A percentile compares a stretch with the other conserved stretches of the same genome.
phyloP scores from a whole-genome alignment of 2,329 filamentous ascomycete species.

The Colletotrichum chrysophilum region DNA sequence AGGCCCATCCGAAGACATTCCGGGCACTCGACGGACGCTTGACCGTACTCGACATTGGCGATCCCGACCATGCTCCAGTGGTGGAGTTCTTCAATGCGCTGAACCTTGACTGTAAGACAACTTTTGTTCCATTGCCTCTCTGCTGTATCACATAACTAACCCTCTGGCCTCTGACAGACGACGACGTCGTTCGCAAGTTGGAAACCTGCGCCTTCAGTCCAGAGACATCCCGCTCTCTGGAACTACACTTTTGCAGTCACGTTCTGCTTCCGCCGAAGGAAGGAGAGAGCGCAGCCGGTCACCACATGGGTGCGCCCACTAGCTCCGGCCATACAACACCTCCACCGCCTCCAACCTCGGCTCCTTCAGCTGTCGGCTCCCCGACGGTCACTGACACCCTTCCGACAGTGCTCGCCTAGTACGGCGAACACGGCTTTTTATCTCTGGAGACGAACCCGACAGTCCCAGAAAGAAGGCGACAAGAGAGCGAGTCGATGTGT shows the following conservation, averaged over 20 bases:
- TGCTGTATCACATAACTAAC: not conserved
- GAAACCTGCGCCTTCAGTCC: conserved; percentile 23
- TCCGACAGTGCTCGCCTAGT: not conserved
- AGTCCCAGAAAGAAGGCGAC: not conserved
- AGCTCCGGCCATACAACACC: conserved; percentile 19
- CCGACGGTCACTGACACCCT: not conserved
- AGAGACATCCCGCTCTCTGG: conserved; percentile 51
- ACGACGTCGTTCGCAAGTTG: conserved; percentile 33
- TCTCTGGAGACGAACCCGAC: not conserved
- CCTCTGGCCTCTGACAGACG: conserved; percentile 4
- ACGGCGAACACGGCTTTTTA: not conserved
- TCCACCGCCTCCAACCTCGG: not conserved
- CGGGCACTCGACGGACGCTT: conserved; percentile 54
- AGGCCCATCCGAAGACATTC: conserved; percentile 60
- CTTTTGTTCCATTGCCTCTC: not conserved
- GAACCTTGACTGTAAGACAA: conserved; percentile 59
- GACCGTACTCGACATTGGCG: conserved; percentile 47
- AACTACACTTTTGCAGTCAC: conserved; percentile 55
- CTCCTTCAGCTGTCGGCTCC: not conserved
- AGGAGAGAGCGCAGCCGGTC: not conserved
- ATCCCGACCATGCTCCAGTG: conserved; percentile 39
- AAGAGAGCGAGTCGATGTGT: not conserved
- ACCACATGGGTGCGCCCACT: conserved; percentile 8
- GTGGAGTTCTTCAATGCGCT: conserved; percentile 60
- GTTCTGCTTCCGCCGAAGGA: conserved; percentile 43